Conservation (phyloP, 805 yeast species). For the Cyberlindnera sargentensis region DNA sequence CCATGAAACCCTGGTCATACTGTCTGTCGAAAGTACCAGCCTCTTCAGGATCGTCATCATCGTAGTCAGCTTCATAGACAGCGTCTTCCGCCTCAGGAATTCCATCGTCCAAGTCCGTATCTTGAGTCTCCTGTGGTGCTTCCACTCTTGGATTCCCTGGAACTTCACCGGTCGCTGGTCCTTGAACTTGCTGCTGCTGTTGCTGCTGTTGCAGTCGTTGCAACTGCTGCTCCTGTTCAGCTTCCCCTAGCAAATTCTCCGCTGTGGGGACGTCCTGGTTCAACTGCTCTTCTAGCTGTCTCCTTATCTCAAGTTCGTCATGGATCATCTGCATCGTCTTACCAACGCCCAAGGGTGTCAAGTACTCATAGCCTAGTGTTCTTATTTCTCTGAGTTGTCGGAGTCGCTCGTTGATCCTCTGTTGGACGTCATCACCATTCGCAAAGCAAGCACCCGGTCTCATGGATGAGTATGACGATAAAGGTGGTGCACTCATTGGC, state of each 20-base stretch:
- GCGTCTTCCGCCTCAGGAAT: slow-evolving; percentile 13
- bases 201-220: slow-evolving; percentile 3
- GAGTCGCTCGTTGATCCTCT: slow-evolving; percentile 9
- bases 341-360: slow-evolving; percentile 54
- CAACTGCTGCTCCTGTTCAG: slow-evolving; percentile 9
- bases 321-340: slow-evolving; percentile 41
- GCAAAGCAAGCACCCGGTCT: slow-evolving; percentile 27
- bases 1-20: slow-evolving; percentile 22
- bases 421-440: slow-evolving; percentile 5
- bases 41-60: slow-evolving; percentile 20
- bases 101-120: slow-evolving; percentile 9
- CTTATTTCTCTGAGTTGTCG: slow-evolving; percentile 27
- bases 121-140: slow-evolving; percentile 1
- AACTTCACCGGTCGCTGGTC: not conserved
- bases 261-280: slow-evolving; percentile 20
- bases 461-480: slow-evolving; percentile 47
- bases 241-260: slow-evolving; percentile 26
- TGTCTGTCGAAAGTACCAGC: slow-evolving; percentile 17
- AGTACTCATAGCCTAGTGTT: slow-evolving; percentile 38
- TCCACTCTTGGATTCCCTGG: not conserved
- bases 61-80: slow-evolving; percentile 41
- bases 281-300: slow-evolving; percentile 23
- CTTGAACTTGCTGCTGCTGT: slow-evolving; percentile 1
- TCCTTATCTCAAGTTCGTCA: slow-evolving; percentile 24
- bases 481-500: slow-evolving; percentile 39